A percentile compares a stretch with the other conserved stretches of the same genome.
Evolutionary conservation across 257 asterid genomes (phyloP).

Genomic region (Echites panduratus): DNA sequence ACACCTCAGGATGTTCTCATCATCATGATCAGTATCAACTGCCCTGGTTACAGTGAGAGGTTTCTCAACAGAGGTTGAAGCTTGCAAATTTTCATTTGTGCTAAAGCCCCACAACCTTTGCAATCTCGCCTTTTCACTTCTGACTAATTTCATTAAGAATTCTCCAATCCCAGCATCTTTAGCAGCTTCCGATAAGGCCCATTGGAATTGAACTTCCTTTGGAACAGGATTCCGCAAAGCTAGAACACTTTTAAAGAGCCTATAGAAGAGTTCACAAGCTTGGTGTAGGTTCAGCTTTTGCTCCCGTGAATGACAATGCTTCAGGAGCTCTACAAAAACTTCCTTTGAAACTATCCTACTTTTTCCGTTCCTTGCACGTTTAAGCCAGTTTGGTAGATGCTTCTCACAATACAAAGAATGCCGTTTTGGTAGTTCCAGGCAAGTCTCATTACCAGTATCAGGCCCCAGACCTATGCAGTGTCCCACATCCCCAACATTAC

Average conservation of each 20-base stretch:
- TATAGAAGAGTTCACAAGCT: slow-evolving; percentile 92
- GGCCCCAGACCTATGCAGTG: slow-evolving; percentile 71
- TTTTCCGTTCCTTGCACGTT: slow-evolving; percentile 97
- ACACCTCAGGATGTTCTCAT: slow-evolving; percentile 59
- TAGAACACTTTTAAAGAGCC: slow-evolving; percentile 69
- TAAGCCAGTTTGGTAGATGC: slow-evolving; percentile 97
- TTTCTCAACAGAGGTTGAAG: slow-evolving; percentile 38
- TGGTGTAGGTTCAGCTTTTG: slow-evolving; percentile 71
- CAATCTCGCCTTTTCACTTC: slow-evolving; percentile 68
- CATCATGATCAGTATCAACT: slow-evolving; percentile 27
- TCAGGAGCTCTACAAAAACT: slow-evolving; percentile 75
- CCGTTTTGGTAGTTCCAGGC: slow-evolving; percentile 66
- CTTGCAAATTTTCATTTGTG: slow-evolving; percentile 34
- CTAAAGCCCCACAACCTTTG: slow-evolving; percentile 68
- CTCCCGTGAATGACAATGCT: slow-evolving; percentile 60
- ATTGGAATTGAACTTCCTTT: slow-evolving; percentile 81
- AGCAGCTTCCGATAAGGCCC: slow-evolving; percentile 93
- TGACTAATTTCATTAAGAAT: slow-evolving; percentile 56
- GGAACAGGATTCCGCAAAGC: slow-evolving; percentile 91
- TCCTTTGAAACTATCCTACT: slow-evolving; percentile 91
- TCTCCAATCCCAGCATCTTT: slow-evolving; percentile 59
- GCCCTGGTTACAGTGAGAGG: slow-evolving; percentile 28
- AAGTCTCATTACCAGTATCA: slow-evolving; percentile 45
- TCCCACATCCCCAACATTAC: slow-evolving; percentile 31
- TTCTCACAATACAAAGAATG: slow-evolving; percentile 85